phyloP scores from a whole-genome alignment of 345 rosid genomes.

The Eutrema heterophyllum region DNA sequence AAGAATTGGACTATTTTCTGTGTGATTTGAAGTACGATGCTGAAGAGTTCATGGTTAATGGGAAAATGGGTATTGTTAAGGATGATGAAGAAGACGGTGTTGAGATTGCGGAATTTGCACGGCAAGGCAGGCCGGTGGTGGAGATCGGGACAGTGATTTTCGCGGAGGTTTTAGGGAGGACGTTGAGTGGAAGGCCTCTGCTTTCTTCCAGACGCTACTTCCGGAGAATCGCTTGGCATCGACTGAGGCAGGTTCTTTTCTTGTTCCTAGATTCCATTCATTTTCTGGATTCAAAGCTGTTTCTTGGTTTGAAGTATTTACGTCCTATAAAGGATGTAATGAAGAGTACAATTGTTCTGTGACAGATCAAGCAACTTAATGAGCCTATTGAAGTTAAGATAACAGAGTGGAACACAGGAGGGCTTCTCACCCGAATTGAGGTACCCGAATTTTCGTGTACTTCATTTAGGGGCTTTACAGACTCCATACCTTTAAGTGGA shows the following conservation, averaged over 20 bases:
- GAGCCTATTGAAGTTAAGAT: slow-evolving; percentile 80
- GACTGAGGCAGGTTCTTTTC: slow-evolving; percentile 99
- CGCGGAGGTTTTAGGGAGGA: slow-evolving; percentile 88
- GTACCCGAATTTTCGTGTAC: slow-evolving; percentile 33
- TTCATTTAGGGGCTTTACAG: not conserved
- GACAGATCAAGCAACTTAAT: slow-evolving; percentile 75
- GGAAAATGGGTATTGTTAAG: slow-evolving; percentile 84
- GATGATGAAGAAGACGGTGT: slow-evolving; percentile 53
- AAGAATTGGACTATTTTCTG: slow-evolving; percentile 60
- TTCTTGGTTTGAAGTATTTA: slow-evolving; percentile 4
- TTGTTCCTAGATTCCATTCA: slow-evolving; percentile 17
- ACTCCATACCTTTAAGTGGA: not conserved
- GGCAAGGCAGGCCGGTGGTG: slow-evolving; percentile 67
- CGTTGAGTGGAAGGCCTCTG: slow-evolving; percentile 85
- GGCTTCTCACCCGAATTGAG: slow-evolving; percentile 85
- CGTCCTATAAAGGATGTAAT: not conserved
- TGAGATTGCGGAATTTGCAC: slow-evolving; percentile 20
- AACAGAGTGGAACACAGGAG: slow-evolving; percentile 90
- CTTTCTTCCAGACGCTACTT: slow-evolving; percentile 73
- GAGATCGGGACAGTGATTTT: slow-evolving; percentile 82
- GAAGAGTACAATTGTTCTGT: not conserved
- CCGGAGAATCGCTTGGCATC: slow-evolving; percentile 78
- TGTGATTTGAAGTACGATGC: slow-evolving; percentile 62
- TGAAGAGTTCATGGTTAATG: slow-evolving; percentile 54
- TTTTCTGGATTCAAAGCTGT: not conserved